Evolutionary conservation across 352 stramenopile species (phyloP), one percentile per base, ranked within the genome.

Genomic region (Phytophthora agathidicida): DNA sequence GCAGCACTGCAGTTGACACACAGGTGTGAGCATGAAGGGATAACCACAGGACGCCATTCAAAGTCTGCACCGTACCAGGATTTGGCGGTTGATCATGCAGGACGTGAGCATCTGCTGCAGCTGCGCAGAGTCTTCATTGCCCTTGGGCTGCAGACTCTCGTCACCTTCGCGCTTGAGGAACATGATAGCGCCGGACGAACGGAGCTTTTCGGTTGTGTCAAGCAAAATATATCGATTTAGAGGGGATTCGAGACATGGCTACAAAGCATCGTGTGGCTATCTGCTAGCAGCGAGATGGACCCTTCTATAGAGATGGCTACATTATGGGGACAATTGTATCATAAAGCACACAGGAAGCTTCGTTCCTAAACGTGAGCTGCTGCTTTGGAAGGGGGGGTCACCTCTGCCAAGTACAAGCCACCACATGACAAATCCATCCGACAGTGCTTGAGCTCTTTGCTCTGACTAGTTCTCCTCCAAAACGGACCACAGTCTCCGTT

Each of bases 1-100:
- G 24, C 85, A 94, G 38, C 77, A 89, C 83, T 93, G 26, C 16
- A 26, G 3, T n/a, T 56, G 2, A 13, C 26, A 52, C 9, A 32
- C 11, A 37, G 11, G 45, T 47, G 3, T 48, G n/a, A 7, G 26
- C 22, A 19, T 53, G 20, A n/a, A n/a, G n/a, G n/a, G 5, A 24
- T n/a, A 2, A 20, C 1, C 13, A 45, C 7, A 35, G 32, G n/a
- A 31, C 11, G 44, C 5, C 19, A 42, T 14, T n/a, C 7, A 42
- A 0, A 9, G 28, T 5, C n/a, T 39, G 19, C 0, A 11, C 10
- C n/a, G 56, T 43, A 92, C 83, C 69, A 92, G 57, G 24, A 92
- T 83, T 71, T 92, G 83, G 6, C 83, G 78, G 56, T 92, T 92
- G 65, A 92, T 87, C 83, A 92, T 90, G 54, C 83, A 92, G 20